Base-by-base conservation (phyloP, 805 yeast genomes). In the Wickerhamomyces kurtzmanii region DNA sequence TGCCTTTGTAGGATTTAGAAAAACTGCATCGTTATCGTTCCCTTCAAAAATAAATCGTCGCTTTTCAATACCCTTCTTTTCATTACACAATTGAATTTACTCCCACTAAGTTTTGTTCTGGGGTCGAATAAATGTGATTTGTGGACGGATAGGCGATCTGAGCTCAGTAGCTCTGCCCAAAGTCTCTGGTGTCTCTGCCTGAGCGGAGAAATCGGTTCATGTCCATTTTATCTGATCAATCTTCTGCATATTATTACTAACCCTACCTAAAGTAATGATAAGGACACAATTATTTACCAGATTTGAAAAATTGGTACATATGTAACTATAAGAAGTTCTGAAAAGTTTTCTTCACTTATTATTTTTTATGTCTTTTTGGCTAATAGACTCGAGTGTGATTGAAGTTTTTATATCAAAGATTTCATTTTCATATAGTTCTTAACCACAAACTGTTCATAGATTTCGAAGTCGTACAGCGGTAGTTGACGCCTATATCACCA, bases 191-290 rank as follows among this genome's bases (percentile, higher is more conserved):
- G 3, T 16, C n/a, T n/a, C 12, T 12, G 20, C 20, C 10, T n/a
- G n/a, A n/a, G n/a, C 26, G 26, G 26, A 23, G 26, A 23, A 16
- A 23, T 23, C 26, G 26, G 26, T n/a, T 19, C 20, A 4, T n/a
- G n/a, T n/a, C n/a, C n/a, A n/a, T n/a, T n/a, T n/a, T n/a, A n/a
- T n/a, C n/a, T n/a, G n/a, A n/a, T n/a, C n/a, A n/a, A n/a, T n/a
- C 18, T 15, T 15, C n/a, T 3, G 3, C 4, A 17, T 16, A 5
- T 16, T 11, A 16, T 12, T 7, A 10, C 20, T 23, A 15, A 20
- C 27, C 9, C 8, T 12, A 14, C 5, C 5, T 4, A 8, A 23
- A 23, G 8, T n/a, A n/a, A n/a, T n/a, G n/a, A n/a, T n/a, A n/a
- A n/a, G n/a, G n/a, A n/a, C n/a, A n/a, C n/a, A n/a, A n/a, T n/a